Percentiles rank a stretch among this genome's conserved stretches.
Evolutionary conservation across 257 asterid genomes (phyloP).

Genomic region (Leptodermis oblonga): DNA sequence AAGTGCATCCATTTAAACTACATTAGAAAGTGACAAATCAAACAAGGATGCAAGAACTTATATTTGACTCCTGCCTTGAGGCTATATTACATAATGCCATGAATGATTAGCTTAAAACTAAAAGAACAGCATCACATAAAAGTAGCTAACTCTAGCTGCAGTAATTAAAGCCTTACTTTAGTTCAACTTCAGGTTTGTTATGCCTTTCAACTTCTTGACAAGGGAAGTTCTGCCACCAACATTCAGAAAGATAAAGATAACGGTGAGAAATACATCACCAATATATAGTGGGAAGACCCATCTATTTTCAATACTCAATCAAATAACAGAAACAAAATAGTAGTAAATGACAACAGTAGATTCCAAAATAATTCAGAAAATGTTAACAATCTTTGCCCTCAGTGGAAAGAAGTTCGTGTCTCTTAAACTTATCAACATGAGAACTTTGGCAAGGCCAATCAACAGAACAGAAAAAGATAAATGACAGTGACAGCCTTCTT

Average conservation of each 20-base stretch:
- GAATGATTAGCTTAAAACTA: too few relatives aligned
- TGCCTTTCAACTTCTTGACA: slow-evolving; percentile 99
- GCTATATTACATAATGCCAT: not conserved
- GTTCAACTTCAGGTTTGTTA: slow-evolving; percentile 98
- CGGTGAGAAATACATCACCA: not conserved
- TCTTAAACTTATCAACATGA: not conserved
- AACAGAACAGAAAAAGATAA: not conserved
- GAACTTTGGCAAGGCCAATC: not conserved
- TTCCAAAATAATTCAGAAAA: not conserved
- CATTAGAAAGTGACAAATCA: not conserved
- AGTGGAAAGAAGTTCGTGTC: not conserved
- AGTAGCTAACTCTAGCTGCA: slow-evolving; percentile 6
- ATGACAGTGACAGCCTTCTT: too few relatives aligned
- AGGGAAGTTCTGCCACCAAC: slow-evolving; percentile 83
- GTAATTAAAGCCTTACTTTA: slow-evolving; percentile 55
- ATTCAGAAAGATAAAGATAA: slow-evolving; percentile 12
- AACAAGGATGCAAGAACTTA: not conserved
- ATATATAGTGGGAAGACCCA: not conserved
- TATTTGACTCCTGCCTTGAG: not conserved
- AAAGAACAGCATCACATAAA: not conserved
- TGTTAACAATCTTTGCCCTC: not conserved
- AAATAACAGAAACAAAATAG: not conserved
- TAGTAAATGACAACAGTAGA: not conserved
- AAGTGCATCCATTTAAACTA: not conserved
- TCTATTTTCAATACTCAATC: not conserved